Evolutionary conservation across 2,329 filamentous ascomycete species (phyloP).

Genomic region (Aspergillus sp.): DNA sequence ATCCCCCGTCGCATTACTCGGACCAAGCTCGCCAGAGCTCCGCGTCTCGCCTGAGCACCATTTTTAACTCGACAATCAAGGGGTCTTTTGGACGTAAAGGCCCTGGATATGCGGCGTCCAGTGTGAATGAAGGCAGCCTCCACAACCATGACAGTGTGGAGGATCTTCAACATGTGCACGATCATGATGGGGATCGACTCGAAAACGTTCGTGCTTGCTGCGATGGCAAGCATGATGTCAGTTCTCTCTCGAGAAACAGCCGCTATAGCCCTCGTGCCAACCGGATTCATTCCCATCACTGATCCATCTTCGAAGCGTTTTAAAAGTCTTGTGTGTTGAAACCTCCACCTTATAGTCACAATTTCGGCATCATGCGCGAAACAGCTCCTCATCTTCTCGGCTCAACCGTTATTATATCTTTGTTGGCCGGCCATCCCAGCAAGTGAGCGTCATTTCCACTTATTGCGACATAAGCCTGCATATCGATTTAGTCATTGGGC

Average conservation of each 20-base stretch:
- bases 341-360: neutral
- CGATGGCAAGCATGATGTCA: slow-evolving; percentile 80
- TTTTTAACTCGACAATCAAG: slow-evolving; percentile 49
- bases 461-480: neutral
- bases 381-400: neutral
- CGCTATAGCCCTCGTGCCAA: slow-evolving; percentile 41
- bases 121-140: slow-evolving; percentile 40
- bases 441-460: neutral
- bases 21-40: slow-evolving; percentile 42
- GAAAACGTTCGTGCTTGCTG: slow-evolving; percentile 98
- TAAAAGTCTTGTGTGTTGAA: slow-evolving; percentile 7
- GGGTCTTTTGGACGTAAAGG: slow-evolving; percentile 52
- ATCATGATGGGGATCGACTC: slow-evolving; percentile 71
- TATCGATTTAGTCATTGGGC: slow-evolving; percentile 14
- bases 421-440: slow-evolving; percentile 9
- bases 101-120: slow-evolving; percentile 34
- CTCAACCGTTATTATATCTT: neutral
- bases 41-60: slow-evolving; percentile 48
- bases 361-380: neutral
- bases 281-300: slow-evolving; percentile 39
- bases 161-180: slow-evolving; percentile 69
- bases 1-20: slow-evolving; percentile 33
- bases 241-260: slow-evolving; percentile 42
- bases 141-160: slow-evolving; percentile 71
- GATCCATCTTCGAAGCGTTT: neutral